phyloP scores from a whole-genome alignment of 495 filamentous ascomycete genomes.

The Aspergillus sclerotiicarbonarius region DNA sequence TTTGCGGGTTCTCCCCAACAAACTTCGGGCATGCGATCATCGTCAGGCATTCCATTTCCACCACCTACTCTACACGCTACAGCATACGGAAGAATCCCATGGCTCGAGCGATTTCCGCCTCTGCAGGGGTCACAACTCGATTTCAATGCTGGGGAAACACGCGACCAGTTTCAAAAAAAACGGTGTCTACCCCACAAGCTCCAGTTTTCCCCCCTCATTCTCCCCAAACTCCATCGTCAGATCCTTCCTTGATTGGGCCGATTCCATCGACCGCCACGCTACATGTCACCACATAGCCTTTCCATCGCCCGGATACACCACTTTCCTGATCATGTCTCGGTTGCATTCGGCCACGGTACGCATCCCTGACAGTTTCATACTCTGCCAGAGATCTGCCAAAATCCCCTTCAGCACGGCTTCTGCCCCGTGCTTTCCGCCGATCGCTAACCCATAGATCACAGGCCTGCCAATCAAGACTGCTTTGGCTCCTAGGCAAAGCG shows the following conservation, averaged over 20 bases:
- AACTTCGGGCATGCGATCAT: not conserved
- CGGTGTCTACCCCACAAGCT: not conserved
- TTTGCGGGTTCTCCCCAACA: slow-evolving; percentile 16
- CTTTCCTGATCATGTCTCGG: slow-evolving; percentile 47
- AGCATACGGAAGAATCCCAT: not conserved
- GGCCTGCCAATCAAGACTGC: slow-evolving; percentile 87
- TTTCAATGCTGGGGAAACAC: not conserved
- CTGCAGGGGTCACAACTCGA: not conserved
- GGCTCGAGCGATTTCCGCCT: not conserved
- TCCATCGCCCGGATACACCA: slow-evolving; percentile 52
- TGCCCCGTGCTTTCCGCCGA: slow-evolving; percentile 57
- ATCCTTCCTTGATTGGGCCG: not conserved
- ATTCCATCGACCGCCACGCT: not conserved
- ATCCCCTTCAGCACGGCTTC: slow-evolving; percentile 55
- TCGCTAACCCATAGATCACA: slow-evolving; percentile 77
- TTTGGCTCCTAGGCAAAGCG: slow-evolving; percentile 80
- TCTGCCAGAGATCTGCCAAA: slow-evolving; percentile 60
- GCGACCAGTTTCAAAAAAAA: not conserved
- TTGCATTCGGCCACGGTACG: slow-evolving; percentile 52
- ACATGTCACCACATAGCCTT: slow-evolving; percentile 40
- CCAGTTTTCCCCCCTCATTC: not conserved
- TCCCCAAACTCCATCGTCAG: not conserved
- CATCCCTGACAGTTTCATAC: slow-evolving; percentile 57
- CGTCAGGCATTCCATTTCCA: not conserved
- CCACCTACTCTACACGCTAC: not conserved